Percentiles rank a stretch among this genome's conserved stretches.
phyloP scores from a whole-genome alignment of 2,329 filamentous ascomycete species.

The Podosphaera aphanis region DNA sequence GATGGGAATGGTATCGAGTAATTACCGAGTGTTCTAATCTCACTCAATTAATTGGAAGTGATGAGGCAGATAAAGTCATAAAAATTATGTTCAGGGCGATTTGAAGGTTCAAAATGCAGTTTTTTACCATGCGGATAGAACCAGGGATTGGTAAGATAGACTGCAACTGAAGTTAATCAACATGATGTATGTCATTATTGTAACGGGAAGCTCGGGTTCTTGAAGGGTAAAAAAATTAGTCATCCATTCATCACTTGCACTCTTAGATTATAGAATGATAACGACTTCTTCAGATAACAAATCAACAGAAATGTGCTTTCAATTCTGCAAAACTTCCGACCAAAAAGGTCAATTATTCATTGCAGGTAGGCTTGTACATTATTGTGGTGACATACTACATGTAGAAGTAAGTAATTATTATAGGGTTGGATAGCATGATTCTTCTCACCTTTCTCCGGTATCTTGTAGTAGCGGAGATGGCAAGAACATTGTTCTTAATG shows the following conservation, averaged over 20 bases:
- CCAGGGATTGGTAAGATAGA: no score
- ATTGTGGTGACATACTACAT: conserved; percentile 96
- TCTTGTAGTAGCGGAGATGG: conserved; percentile 87
- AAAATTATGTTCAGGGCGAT: no score
- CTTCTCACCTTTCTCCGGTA: conserved; percentile 70
- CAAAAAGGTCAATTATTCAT: conserved; percentile 17
- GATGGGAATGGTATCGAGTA: neutral
- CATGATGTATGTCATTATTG: no score
- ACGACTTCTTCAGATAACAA: neutral
- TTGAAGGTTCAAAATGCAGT: no score
- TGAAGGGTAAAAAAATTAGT: neutral
- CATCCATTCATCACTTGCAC: neutral
- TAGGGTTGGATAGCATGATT: neutral
- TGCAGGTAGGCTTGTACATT: conserved; percentile 68
- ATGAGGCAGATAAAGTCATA: no score
- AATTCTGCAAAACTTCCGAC: neutral
- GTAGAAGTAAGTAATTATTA: conserved; percentile 1
- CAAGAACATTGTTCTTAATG: conserved; percentile 88
- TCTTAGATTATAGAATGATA: neutral
- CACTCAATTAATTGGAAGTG: no score
- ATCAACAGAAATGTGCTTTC: neutral
- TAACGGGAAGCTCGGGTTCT: neutral
- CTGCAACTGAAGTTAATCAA: no score
- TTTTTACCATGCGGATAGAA: no score
- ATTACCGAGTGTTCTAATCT: no score